Evolutionary conservation across 2,329 filamentous ascomycete genomes (phyloP).

Genomic region (Biscogniauxia marginata): DNA sequence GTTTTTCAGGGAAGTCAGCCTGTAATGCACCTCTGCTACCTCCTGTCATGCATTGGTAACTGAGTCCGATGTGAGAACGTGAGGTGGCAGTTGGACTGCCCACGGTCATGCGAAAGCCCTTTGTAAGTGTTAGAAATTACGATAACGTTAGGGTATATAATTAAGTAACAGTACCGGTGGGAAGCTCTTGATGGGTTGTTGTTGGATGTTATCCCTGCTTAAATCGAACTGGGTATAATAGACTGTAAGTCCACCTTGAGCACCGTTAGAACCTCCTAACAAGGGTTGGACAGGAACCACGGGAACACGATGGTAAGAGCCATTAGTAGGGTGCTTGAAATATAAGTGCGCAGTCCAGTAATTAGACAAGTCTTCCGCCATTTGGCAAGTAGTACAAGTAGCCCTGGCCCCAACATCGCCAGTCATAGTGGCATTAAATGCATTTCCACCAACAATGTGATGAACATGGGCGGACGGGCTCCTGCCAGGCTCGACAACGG

Average conservation of each 20-base stretch:
- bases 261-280: conserved; percentile 22
- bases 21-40: conserved; percentile 36
- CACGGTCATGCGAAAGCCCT: conserved; percentile 45
- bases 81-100: conserved; percentile 29
- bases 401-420: neutral
- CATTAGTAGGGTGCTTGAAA: conserved; percentile 28
- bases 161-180: conserved; percentile 29
- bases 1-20: conserved; percentile 35
- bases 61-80: conserved; percentile 33
- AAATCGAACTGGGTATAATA: conserved; percentile 28
- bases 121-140: conserved; percentile 2
- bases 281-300: conserved; percentile 24
- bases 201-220: conserved; percentile 17
- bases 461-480: neutral
- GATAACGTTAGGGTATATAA: neutral
- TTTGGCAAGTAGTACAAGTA: conserved; percentile 26
- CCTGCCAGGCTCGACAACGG: neutral
- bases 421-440: neutral
- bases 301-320: conserved; percentile 28
- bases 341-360: conserved; percentile 25
- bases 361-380: conserved; percentile 26
- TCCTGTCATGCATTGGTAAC: conserved; percentile 39
- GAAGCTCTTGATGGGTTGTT: conserved; percentile 41
- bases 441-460: neutral
- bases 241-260: conserved; percentile 27